Evolutionary conservation across 192 early-diverging fungal species (phyloP).

Genomic region (Coemansia sp.): DNA sequence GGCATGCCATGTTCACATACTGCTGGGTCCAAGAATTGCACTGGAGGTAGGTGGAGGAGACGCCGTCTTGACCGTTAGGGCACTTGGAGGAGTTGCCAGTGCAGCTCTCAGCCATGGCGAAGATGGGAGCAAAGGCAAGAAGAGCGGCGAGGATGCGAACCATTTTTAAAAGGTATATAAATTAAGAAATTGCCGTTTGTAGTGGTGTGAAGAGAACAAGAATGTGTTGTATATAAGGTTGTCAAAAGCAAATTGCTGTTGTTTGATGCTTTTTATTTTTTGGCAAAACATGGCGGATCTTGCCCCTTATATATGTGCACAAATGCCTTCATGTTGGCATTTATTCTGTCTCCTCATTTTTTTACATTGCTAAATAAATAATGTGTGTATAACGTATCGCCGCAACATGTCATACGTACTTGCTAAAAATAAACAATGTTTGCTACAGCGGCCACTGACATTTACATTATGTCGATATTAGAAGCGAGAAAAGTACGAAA

Average conservation of each 20-base stretch:
- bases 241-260: background rate
- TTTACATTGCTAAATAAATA: background rate
- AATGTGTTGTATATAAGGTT: background rate
- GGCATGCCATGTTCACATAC: slow-evolving; percentile 30
- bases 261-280: slow-evolving; percentile 1
- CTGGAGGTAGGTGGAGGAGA: slow-evolving; percentile 42
- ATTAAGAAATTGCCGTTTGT: background rate
- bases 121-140: slow-evolving; percentile 15
- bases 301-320: background rate
- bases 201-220: background rate
- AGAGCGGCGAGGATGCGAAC: slow-evolving; percentile 12
- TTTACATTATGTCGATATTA: slow-evolving; percentile 2
- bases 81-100: slow-evolving; percentile 37
- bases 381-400: background rate
- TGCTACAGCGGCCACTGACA: background rate
- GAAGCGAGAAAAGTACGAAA: background rate
- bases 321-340: background rate
- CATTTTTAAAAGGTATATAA: slow-evolving; percentile 4
- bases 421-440: background rate
- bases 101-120: slow-evolving; percentile 21
- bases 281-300: background rate
- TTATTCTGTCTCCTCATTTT: background rate
- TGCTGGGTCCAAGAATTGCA: slow-evolving; percentile 40
- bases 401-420: background rate
- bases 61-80: slow-evolving; percentile 36